These are phyloP conservation scores for Coniosporium tulheliwenetii DNA, from an alignment of 2,329 filamentous ascomycete species.

Conservation along the genomic window DNA sequence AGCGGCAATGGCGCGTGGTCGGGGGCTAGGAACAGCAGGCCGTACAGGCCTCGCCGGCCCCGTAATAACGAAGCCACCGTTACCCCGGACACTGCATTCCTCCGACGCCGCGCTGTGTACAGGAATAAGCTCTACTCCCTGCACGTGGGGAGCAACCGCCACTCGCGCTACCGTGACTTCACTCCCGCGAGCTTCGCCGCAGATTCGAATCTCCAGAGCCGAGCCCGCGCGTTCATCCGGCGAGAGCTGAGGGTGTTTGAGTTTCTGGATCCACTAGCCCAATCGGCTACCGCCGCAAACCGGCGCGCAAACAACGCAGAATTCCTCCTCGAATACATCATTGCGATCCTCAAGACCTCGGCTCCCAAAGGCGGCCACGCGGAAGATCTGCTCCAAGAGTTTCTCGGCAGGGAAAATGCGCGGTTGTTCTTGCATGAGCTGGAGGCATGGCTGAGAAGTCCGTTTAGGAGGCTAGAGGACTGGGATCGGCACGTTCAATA, in stretches of 20 bases:
- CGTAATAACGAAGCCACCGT: conserved; percentile 2
- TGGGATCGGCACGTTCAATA: conserved; percentile 81
- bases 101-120: conserved; percentile 58
- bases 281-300: conserved; percentile 6
- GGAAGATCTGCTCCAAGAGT: conserved; percentile 64
- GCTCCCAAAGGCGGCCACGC: conserved; percentile 69
- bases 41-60: conserved; percentile 3
- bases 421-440: conserved; percentile 74
- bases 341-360: conserved; percentile 68
- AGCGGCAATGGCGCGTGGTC: background rate
- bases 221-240: conserved; percentile 67
- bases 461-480: conserved; percentile 51
- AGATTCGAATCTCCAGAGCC: conserved; percentile 53
- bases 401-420: conserved; percentile 59
- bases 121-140: conserved; percentile 55
- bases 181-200: conserved; percentile 49
- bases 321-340: conserved; percentile 72
- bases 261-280: conserved; percentile 41
- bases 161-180: conserved; percentile 62
- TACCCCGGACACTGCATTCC: conserved; percentile 28
- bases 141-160: conserved; percentile 65
- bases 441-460: conserved; percentile 67
- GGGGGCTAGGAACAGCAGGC: background rate
- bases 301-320: conserved; percentile 56
- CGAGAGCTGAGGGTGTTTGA: conserved; percentile 73